Percentiles rank a stretch among this genome's conserved stretches.
phyloP scores from a whole-genome alignment of 495 filamentous ascomycete species.

The Rhypophila decipiens region DNA sequence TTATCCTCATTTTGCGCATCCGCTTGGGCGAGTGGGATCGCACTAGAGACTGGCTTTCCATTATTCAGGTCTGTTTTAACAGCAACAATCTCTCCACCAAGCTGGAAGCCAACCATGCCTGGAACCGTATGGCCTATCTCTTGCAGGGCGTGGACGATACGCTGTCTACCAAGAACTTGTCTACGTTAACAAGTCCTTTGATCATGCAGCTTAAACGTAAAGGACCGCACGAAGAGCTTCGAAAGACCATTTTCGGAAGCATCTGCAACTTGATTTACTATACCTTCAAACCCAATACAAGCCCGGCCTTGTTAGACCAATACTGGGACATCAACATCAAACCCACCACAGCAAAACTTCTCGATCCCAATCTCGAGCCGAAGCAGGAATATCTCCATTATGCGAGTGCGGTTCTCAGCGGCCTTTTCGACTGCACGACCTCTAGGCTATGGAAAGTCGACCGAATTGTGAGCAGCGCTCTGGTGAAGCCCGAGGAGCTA shows the following conservation, averaged over 20 bases:
- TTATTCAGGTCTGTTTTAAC: constrained; percentile 82
- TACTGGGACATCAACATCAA: constrained; percentile 76
- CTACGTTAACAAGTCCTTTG: constrained; percentile 64
- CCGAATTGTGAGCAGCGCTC: constrained; percentile 51
- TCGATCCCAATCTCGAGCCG: constrained; percentile 20
- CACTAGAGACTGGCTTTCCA: constrained; percentile 61
- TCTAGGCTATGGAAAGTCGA: constrained; percentile 67
- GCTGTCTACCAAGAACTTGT: constrained; percentile 52
- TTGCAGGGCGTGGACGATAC: constrained; percentile 55
- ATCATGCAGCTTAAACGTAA: constrained; percentile 62
- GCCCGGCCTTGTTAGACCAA: constrained; percentile 54
- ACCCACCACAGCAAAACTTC: constrained; percentile 43
- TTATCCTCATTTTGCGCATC: constrained; percentile 67
- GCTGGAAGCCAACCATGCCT: constrained; percentile 70
- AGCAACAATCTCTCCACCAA: constrained; percentile 65
- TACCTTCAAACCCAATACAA: constrained; percentile 63
- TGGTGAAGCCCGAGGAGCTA: constrained; percentile 62
- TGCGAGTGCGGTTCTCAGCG: constrained; percentile 58
- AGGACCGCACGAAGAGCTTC: constrained; percentile 49
- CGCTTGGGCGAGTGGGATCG: constrained; percentile 67
- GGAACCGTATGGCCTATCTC: constrained; percentile 74
- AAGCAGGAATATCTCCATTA: constrained; percentile 35
- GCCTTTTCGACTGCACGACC: constrained; percentile 61
- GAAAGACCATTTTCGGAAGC: constrained; percentile 56
- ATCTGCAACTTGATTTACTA: constrained; percentile 84